Conservation (phyloP, 1,284 basidiomycete genomes). For the Rhodotorula sp. region DNA sequence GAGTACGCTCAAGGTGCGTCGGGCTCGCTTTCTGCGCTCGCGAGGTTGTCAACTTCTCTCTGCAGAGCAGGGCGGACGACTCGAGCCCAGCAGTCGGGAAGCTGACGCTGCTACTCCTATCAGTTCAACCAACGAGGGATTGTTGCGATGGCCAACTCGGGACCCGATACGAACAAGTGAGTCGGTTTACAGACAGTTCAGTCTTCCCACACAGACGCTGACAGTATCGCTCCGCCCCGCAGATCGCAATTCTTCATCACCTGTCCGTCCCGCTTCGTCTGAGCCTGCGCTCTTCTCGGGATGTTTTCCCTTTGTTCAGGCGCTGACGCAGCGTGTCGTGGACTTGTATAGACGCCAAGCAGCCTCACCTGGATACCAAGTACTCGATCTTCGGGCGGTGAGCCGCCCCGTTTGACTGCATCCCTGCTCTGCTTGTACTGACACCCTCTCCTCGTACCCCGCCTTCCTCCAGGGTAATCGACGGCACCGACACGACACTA, state of each 20-base stretch:
- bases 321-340: no score
- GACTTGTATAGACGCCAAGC: slow-evolving; percentile 62
- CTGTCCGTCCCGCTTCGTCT: slow-evolving; percentile 47
- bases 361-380: slow-evolving; percentile 86
- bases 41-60: neutral
- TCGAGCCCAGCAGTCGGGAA: neutral
- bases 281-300: neutral
- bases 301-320: no score
- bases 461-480: slow-evolving; percentile 64
- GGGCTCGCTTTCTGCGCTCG: neutral
- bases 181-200: slow-evolving; percentile 2
- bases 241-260: slow-evolving; percentile 80
- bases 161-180: slow-evolving; percentile 86
- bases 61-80: neutral
- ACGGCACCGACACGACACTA: slow-evolving; percentile 81
- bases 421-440: neutral
- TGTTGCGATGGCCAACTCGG: slow-evolving; percentile 96
- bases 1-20: slow-evolving; percentile 78
- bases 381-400: slow-evolving; percentile 85
- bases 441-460: neutral
- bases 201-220: no score
- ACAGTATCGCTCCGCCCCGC: neutral
- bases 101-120: neutral
- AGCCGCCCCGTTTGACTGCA: slow-evolving; percentile 27
- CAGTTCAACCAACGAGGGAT: slow-evolving; percentile 91